phyloP scores from a whole-genome alignment of 2,329 filamentous ascomycete species.

The Fusarium humuli region DNA sequence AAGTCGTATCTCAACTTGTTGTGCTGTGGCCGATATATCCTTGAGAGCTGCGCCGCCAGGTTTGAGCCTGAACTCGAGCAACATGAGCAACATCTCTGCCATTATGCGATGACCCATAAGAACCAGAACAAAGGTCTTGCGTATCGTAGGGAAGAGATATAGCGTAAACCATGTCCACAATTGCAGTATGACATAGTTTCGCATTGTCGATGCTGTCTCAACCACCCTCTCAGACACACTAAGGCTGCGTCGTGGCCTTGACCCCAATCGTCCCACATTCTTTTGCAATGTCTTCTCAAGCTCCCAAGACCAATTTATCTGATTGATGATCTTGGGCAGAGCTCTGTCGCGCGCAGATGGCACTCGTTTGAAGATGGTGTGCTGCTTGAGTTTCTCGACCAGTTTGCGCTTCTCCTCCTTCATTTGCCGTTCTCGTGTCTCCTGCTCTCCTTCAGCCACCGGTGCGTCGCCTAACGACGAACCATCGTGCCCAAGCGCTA shows the following conservation, averaged over 20 bases:
- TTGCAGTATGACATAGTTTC: slow-evolving; percentile 77
- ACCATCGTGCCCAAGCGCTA: slow-evolving; percentile 82
- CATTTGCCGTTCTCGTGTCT: slow-evolving; percentile 68
- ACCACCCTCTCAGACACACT: slow-evolving; percentile 96
- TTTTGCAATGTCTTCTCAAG: slow-evolving; percentile 86
- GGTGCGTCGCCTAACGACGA: slow-evolving; percentile 52
- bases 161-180: slow-evolving; percentile 77
- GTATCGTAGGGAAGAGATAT: slow-evolving; percentile 83
- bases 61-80: slow-evolving; percentile 87
- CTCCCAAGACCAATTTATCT: slow-evolving; percentile 96
- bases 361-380: slow-evolving; percentile 82
- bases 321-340: slow-evolving; percentile 84
- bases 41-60: slow-evolving; percentile 87
- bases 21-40: slow-evolving; percentile 94
- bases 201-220: slow-evolving; percentile 88
- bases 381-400: slow-evolving; percentile 87
- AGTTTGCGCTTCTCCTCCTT: slow-evolving; percentile 74
- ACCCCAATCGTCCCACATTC: slow-evolving; percentile 87
- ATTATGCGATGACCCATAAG: slow-evolving; percentile 83
- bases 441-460: slow-evolving; percentile 76
- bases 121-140: slow-evolving; percentile 77
- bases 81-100: slow-evolving; percentile 80
- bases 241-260: slow-evolving; percentile 82
- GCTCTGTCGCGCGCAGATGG: slow-evolving; percentile 86
- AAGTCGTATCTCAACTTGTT: slow-evolving; percentile 95